Conservation (phyloP, 352 stramenopile genomes). For the Pythium dissimile region DNA sequence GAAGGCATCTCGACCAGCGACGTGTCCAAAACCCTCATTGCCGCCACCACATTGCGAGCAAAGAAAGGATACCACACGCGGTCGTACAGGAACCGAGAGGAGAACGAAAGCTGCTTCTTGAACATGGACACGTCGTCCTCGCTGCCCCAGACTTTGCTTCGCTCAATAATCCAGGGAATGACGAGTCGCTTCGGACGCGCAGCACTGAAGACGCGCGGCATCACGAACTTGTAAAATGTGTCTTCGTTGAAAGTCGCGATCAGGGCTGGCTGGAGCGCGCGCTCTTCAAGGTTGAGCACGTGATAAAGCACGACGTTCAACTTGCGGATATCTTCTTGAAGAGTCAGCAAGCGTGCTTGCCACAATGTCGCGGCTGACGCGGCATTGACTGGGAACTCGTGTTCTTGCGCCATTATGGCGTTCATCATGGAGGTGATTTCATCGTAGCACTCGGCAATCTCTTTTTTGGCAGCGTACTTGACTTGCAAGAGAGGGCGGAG, state of each 20-base stretch:
- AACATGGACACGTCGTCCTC: conserved; percentile 52
- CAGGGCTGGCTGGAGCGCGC: conserved; percentile 51
- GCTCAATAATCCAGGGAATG: conserved; percentile 81
- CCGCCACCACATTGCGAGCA: conserved; percentile 53
- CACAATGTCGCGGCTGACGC: conserved; percentile 44
- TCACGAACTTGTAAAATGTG: conserved; percentile 71
- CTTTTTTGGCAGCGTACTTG: conserved; percentile 45
- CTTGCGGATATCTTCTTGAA: conserved; percentile 72
- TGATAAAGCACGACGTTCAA: conserved; percentile 68
- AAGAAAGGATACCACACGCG: conserved; percentile 79
- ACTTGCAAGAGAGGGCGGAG: conserved; percentile 56
- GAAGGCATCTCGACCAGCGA: conserved; percentile 29
- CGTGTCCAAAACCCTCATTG: conserved; percentile 69
- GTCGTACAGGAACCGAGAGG: conserved; percentile 72
- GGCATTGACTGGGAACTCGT: conserved; percentile 41
- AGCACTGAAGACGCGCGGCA: conserved; percentile 66
- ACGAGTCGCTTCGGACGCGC: conserved; percentile 65
- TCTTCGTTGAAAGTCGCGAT: conserved; percentile 63
- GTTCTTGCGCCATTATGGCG: conserved; percentile 53
- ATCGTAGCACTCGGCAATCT: conserved; percentile 64
- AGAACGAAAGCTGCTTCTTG: conserved; percentile 73
- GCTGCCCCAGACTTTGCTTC: conserved; percentile 66
- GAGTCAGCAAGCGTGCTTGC: conserved; percentile 35
- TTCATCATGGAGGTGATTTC: conserved; percentile 63
- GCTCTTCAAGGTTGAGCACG: conserved; percentile 67